A percentile compares a stretch with the other conserved stretches of the same genome.
Conservation (phyloP, 1,284 basidiomycete genomes). For the Cutaneotrichosporon mucoides region DNA sequence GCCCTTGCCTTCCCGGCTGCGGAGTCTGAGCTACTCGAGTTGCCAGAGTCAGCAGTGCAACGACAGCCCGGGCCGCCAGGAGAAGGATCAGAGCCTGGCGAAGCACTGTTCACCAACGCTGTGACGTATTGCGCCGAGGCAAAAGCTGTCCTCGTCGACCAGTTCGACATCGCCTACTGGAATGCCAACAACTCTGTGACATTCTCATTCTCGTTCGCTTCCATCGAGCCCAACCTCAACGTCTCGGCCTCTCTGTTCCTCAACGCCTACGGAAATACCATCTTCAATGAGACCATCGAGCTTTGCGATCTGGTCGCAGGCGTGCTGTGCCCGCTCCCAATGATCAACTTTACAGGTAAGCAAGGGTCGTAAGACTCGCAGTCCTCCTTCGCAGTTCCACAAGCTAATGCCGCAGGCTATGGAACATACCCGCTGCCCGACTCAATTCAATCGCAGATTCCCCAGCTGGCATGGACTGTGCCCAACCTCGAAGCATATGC, state of each 20-base stretch:
- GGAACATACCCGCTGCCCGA: constrained; percentile 69
- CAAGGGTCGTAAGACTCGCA: constrained; percentile 12
- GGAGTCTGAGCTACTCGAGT: neutral
- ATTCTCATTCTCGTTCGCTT: constrained; percentile 40
- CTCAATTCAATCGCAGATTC: constrained; percentile 57
- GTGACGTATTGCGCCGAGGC: constrained; percentile 83
- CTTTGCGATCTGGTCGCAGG: constrained; percentile 70
- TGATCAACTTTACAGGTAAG: constrained; percentile 73
- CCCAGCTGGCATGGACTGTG: constrained; percentile 75
- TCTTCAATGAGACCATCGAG: constrained; percentile 67
- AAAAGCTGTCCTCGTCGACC: constrained; percentile 70
- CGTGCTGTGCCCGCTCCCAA: constrained; percentile 79
- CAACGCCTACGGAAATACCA: constrained; percentile 73
- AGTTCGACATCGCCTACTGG: constrained; percentile 68
- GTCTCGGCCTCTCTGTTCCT: constrained; percentile 73
- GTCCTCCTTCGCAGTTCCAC: neutral
- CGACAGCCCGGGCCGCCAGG: neutral
- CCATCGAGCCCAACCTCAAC: constrained; percentile 61
- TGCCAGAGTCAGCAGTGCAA: neutral
- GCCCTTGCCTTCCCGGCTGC: too few species aligned
- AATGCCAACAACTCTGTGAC: constrained; percentile 26
- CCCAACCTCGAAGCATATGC: constrained; percentile 90
- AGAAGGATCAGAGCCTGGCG: constrained; percentile 5
- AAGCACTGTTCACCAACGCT: constrained; percentile 60
- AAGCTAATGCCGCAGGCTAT: constrained; percentile 46